phyloP scores from a whole-genome alignment of 2,329 filamentous ascomycete genomes.

The Neocucurbitaria cava region DNA sequence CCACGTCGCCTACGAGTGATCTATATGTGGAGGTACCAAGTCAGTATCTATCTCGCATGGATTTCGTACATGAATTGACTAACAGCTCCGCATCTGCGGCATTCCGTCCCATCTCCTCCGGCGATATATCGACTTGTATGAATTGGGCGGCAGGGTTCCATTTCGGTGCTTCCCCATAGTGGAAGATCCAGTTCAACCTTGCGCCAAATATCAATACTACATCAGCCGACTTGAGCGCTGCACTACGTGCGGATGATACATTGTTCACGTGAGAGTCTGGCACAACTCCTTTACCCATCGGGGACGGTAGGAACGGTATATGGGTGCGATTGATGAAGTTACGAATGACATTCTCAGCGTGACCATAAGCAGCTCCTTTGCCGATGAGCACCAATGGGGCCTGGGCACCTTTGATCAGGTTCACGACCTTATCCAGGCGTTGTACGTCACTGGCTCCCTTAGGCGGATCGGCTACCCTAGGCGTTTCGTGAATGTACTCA shows the following conservation, averaged over 20 bases:
- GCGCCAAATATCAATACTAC: conserved; percentile 63
- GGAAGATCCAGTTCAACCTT: conserved; percentile 65
- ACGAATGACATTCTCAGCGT: conserved; percentile 56
- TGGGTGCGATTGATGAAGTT: conserved; percentile 55
- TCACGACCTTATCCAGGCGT: conserved; percentile 51
- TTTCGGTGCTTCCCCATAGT: conserved; percentile 63
- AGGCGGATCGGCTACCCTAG: conserved; percentile 48
- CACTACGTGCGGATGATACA: conserved; percentile 60
- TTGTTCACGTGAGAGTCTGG: conserved; percentile 62
- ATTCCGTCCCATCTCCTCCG: conserved; percentile 63
- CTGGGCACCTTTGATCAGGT: conserved; percentile 57
- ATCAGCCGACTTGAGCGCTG: conserved; percentile 61
- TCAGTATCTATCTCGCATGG: too few species aligned
- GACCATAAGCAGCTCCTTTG: conserved; percentile 63
- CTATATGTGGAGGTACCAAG: too few species aligned
- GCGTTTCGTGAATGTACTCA: conserved; percentile 7
- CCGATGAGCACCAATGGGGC: conserved; percentile 62
- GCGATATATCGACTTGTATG: conserved; percentile 63
- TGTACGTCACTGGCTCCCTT: conserved; percentile 55
- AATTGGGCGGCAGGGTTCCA: conserved; percentile 60
- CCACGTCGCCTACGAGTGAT: conserved; percentile 61
- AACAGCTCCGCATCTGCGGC: conserved; percentile 56
- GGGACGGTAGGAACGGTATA: conserved; percentile 64
- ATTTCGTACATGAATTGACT: too few species aligned
- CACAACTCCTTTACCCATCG: conserved; percentile 66